phyloP scores from a whole-genome alignment of 371 early-diverging fungal species.

The Phascolomyces articulosus region DNA sequence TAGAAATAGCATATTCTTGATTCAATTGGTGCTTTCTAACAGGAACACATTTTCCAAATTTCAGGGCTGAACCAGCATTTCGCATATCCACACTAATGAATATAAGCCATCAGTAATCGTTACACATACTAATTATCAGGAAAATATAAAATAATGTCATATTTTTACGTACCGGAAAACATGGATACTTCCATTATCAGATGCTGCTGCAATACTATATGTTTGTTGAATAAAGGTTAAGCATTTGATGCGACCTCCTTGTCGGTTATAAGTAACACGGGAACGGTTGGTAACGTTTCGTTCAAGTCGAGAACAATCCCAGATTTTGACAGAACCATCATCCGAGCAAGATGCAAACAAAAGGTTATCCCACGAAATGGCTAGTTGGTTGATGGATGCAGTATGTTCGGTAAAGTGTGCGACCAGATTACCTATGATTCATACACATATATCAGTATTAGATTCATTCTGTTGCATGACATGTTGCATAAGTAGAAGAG shows the following conservation, averaged over 20 bases:
- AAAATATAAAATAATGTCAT: too few relatives aligned
- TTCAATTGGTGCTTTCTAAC: constrained; percentile 58
- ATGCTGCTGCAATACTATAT: constrained; percentile 83
- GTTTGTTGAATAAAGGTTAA: constrained; percentile 81
- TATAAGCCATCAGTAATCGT: too few relatives aligned
- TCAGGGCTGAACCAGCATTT: constrained; percentile 45
- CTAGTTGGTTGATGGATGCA: constrained; percentile 75
- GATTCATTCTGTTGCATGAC: too few relatives aligned
- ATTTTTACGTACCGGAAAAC: constrained; percentile 72
- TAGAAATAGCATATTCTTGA: constrained; percentile 68
- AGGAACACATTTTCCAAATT: constrained; percentile 65
- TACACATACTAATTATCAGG: too few relatives aligned
- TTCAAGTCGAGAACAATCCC: constrained; percentile 85
- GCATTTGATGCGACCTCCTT: constrained; percentile 79
- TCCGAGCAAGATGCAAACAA: constrained; percentile 87
- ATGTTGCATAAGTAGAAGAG: background rate
- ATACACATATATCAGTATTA: too few relatives aligned
- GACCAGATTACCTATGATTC: constrained; percentile 61
- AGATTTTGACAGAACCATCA: constrained; percentile 87
- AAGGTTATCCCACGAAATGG: constrained; percentile 74
- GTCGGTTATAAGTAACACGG: constrained; percentile 71
- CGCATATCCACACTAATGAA: constrained; percentile 44
- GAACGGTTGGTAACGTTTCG: constrained; percentile 84
- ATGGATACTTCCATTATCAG: constrained; percentile 85
- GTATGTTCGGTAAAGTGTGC: constrained; percentile 87